Evolutionary conservation across 257 asterid species (phyloP).

Genomic region (Solanum paucissectum): DNA sequence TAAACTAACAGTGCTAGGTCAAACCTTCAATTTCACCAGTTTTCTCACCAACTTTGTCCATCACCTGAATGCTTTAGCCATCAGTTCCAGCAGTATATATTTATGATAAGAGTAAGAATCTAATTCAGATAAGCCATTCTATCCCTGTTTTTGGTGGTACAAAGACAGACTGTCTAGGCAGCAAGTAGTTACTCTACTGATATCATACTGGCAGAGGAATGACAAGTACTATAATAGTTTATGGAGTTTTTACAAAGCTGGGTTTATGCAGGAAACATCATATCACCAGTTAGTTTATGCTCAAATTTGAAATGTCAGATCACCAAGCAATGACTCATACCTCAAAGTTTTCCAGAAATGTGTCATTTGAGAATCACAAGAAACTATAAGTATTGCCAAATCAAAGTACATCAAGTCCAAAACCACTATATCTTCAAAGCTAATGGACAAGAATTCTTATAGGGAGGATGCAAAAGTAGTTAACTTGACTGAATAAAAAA

Average conservation of each 20-base stretch:
- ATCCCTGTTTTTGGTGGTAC: background rate
- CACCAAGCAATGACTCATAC: background rate
- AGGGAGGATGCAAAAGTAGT: background rate
- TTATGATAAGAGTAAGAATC: background rate
- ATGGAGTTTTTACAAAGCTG: background rate
- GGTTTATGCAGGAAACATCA: background rate
- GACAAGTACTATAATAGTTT: background rate
- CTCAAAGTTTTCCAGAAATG: background rate
- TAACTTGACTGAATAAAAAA: background rate
- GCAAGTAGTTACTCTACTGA: background rate
- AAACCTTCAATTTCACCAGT: slow-evolving; percentile 40
- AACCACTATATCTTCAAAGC: background rate
- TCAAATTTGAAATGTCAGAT: background rate
- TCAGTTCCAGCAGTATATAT: slow-evolving; percentile 7
- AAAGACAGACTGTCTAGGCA: background rate
- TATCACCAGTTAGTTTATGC: background rate
- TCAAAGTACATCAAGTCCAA: background rate
- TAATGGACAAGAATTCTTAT: background rate
- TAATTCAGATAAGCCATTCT: background rate
- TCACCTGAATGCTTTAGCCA: slow-evolving; percentile 41
- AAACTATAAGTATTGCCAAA: background rate
- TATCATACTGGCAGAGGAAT: background rate
- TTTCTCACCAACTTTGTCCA: slow-evolving; percentile 9
- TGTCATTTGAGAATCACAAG: background rate
- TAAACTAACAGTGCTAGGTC: background rate